Base-by-base conservation (phyloP, 345 rosid genomes). In the Litchi chinensis region DNA sequence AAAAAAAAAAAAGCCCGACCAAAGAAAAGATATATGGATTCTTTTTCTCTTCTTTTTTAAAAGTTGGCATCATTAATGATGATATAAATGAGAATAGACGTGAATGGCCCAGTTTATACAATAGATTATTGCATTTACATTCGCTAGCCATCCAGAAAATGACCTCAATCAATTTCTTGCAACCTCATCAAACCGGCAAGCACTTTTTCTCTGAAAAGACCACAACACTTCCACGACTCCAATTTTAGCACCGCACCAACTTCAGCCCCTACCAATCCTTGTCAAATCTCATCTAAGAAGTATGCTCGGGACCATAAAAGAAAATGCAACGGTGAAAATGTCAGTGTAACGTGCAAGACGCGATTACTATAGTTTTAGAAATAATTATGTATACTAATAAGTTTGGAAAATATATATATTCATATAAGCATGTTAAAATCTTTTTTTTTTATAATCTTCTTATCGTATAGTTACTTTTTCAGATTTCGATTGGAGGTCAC, bases 1-100 rank as follows among this genome's bases (percentile, higher is more conserved):
- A 0, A 3, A 11, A 46, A 8, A 46, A 11, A 46, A 8, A 46
- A 46, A 10, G 4, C 9, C 1, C n/a, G 50, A 8, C 52, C 52
- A 46, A 46, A 46, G 52, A n/a, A 57, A 57, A 19, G 8, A 5
- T 57, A 1, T 10, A 69, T 4, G 40, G 62, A 70, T 60, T 40
- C 24, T 3, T 21, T 7, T 32, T 32, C 37, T 7, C 21, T n/a
- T 60, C 71, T 18, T 32, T 52, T 8, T 16, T 56, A 16, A 50
- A 48, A 70, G 74, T 46, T 70, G 32, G 62, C 50, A 46, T 37
- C 56, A 26, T 43, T 43, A 43, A 1, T 68, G 65, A 7, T n/a
- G 71, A 68, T 68, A 22, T 22, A 40, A 48, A 21, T 70, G 74
- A 26, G 74, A 50, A 24, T 70, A 46, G 74, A 70, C 74, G 16